Conservation (phyloP, 2,329 filamentous ascomycete genomes). For the Plenodomus lindquistii region DNA sequence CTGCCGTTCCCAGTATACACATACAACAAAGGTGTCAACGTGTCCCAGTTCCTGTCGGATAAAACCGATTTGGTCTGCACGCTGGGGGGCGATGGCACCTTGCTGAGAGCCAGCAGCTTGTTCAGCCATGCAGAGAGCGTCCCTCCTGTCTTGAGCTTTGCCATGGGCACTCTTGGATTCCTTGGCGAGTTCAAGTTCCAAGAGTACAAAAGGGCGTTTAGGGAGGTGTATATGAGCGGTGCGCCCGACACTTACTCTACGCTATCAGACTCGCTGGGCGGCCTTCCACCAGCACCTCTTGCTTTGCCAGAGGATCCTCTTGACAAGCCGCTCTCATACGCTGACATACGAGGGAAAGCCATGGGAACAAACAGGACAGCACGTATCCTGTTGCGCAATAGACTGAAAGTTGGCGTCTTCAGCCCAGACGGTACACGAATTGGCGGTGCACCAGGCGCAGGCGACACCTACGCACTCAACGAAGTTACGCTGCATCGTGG, state of each 20-base stretch:
- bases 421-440: constrained; percentile 64
- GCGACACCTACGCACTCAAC: constrained; percentile 77
- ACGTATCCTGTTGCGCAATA: constrained; percentile 82
- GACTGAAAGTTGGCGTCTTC: constrained; percentile 84
- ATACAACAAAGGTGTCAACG: constrained; percentile 37
- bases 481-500: constrained; percentile 94
- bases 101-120: constrained; percentile 80
- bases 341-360: constrained; percentile 74
- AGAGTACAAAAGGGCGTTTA: constrained; percentile 89
- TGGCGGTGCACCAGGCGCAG: constrained; percentile 32
- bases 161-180: constrained; percentile 95
- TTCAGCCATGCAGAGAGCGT: constrained; percentile 82
- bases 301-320: constrained; percentile 61
- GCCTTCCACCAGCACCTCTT: constrained; percentile 67
- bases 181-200: constrained; percentile 95
- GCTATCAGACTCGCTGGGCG: constrained; percentile 72
- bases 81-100: constrained; percentile 90
- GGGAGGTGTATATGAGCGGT: constrained; percentile 88
- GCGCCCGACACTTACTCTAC: constrained; percentile 56
- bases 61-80: constrained; percentile 91
- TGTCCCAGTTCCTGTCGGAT: constrained; percentile 58
- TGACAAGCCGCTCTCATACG: constrained; percentile 59
- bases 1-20: constrained; percentile 68
- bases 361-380: constrained; percentile 76
- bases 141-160: constrained; percentile 90